These are phyloP conservation scores for Yamadazyma aaseri DNA, from an alignment of 1,139 yeast genomes.

Conservation along the genomic window DNA sequence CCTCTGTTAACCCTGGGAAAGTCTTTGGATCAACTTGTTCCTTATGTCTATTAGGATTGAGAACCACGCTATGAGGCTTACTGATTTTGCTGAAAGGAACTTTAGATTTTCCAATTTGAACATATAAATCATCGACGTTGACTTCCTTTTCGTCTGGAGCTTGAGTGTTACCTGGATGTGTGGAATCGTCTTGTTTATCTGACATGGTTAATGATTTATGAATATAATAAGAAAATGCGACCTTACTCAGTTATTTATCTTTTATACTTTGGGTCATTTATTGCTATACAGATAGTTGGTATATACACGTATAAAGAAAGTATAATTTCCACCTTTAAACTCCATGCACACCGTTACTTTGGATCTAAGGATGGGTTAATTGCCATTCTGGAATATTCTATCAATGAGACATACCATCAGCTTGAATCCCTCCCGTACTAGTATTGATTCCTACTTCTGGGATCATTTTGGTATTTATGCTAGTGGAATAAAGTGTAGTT, in stretches of 20 bases:
- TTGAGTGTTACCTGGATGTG: neutral
- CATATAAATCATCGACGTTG: slow-evolving; percentile 26
- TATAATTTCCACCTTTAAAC: no score
- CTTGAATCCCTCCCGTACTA: slow-evolving; percentile 43
- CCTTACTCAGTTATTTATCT: no score
- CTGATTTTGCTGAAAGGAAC: slow-evolving; percentile 39
- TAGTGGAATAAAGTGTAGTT: slow-evolving; percentile 59
- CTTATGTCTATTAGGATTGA: slow-evolving; percentile 28
- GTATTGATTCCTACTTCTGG: slow-evolving; percentile 50
- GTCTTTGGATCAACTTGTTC: slow-evolving; percentile 25
- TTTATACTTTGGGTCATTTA: no score
- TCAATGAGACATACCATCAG: no score
- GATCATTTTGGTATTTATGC: slow-evolving; percentile 42
- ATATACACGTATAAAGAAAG: no score
- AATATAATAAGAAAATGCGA: neutral
- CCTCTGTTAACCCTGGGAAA: slow-evolving; percentile 29
- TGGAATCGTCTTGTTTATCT: slow-evolving; percentile 1
- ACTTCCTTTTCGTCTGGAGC: slow-evolving; percentile 3
- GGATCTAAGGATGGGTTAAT: no score
- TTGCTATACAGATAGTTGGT: neutral
- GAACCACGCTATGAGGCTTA: slow-evolving; percentile 43
- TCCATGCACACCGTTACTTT: no score
- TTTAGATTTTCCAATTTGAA: slow-evolving; percentile 35
- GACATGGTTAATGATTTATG: slow-evolving; percentile 3
- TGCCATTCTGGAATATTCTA: no score